A percentile compares a stretch with the other conserved stretches of the same genome.
Conservation (phyloP, 2,329 filamentous ascomycete genomes). For the Paecilomyces formosus region DNA sequence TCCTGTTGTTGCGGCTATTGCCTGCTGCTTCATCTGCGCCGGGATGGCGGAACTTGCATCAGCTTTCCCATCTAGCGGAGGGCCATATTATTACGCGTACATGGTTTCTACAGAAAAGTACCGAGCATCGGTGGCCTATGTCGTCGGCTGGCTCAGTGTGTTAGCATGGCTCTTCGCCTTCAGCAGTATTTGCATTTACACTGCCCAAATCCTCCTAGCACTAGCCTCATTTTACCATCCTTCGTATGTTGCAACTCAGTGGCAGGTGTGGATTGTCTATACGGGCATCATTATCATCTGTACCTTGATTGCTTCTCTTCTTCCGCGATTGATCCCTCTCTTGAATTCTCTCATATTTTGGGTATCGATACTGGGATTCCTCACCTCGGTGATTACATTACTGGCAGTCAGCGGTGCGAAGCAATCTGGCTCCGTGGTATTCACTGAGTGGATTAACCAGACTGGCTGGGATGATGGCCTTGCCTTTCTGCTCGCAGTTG, state of each 20-base stretch:
- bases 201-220: conserved; percentile 7
- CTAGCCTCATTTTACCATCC: conserved; percentile 10
- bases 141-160: conserved; percentile 17
- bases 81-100: conserved; percentile 26
- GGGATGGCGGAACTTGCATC: conserved; percentile 19
- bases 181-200: too few species aligned
- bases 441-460: conserved; percentile 9
- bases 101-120: conserved; percentile 11
- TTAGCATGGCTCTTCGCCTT: conserved; percentile 16
- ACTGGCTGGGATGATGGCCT: conserved; percentile 19
- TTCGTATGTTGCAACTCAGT: conserved; percentile 9
- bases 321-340: conserved; percentile 8
- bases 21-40: conserved; percentile 13
- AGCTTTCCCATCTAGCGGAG: conserved; percentile 16
- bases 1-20: conserved; percentile 14
- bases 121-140: conserved; percentile 12
- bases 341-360: conserved; percentile 11
- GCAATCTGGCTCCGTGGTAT: conserved; percentile 8
- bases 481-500: conserved; percentile 4
- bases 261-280: conserved; percentile 18
- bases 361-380: conserved; percentile 10
- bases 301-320: conserved; percentile 6
- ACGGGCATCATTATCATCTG: conserved; percentile 7
- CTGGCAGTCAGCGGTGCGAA: conserved; percentile 12
- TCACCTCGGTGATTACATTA: conserved; percentile 20